These are phyloP conservation scores for Juglanconis sp. DNA, from an alignment of 2,329 filamentous ascomycete species.

Conservation along the genomic window DNA sequence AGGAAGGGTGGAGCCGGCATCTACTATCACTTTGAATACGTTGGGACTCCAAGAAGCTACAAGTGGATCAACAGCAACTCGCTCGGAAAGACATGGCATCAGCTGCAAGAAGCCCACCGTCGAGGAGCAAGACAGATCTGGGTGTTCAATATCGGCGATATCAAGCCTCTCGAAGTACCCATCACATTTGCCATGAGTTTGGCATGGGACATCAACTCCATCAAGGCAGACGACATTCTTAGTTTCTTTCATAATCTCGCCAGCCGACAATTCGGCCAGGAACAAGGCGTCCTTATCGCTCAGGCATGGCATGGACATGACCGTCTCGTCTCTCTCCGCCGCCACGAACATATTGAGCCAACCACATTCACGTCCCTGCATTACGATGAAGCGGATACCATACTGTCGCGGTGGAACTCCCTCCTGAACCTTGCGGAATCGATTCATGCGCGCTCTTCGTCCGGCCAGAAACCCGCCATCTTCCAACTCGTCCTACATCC, in stretches of 20 bases:
- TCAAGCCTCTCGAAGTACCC: constrained; percentile 58
- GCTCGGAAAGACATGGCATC: constrained; percentile 27
- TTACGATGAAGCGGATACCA: constrained; percentile 56
- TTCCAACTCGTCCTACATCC: constrained; percentile 62
- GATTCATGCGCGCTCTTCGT: constrained; percentile 41
- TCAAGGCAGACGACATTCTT: constrained; percentile 43
- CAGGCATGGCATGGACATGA: constrained; percentile 52
- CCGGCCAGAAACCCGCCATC: constrained; percentile 47
- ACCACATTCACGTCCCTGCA: constrained; percentile 56
- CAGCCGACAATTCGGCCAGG: constrained; percentile 20
- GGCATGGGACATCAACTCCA: constrained; percentile 51
- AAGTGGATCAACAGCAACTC: constrained; percentile 63
- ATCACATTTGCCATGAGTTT: constrained; percentile 56
- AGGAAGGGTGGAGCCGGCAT: constrained; percentile 57
- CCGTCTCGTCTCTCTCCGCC: constrained; percentile 45
- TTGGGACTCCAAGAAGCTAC: constrained; percentile 57
- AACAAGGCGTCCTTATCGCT: constrained; percentile 41
- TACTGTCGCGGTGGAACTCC: constrained; percentile 49
- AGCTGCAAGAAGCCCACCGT: constrained; percentile 50
- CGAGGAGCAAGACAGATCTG: constrained; percentile 57
- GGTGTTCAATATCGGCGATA: constrained; percentile 64
- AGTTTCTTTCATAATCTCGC: constrained; percentile 43
- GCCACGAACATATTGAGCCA: constrained; percentile 58
- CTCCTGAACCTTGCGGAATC: constrained; percentile 42
- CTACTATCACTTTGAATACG: constrained; percentile 59